Base-by-base conservation (phyloP, 2,329 filamentous ascomycete species). In the Stagonosporopsis chrysanthemi region DNA sequence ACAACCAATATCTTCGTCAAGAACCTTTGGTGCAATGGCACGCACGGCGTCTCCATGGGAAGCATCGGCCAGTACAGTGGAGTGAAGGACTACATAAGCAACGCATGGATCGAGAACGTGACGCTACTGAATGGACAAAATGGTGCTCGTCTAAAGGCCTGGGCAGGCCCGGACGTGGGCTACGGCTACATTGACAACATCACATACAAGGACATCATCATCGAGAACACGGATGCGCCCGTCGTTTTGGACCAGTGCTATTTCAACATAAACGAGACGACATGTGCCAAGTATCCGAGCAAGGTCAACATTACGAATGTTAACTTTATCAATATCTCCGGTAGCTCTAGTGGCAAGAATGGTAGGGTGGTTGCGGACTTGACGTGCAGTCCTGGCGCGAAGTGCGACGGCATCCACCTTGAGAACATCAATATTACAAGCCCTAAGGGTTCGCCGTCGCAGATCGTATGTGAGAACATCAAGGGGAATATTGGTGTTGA, bases 211-310 rank as follows among this genome's bases (percentile, higher is more conserved):
- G 84, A 87, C 72, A 83, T 88, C 63, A 83, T 81, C 72, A 79
- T 85, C 38, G 83, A 83, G 19, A 84, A 85, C 60, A 86, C 84
- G 19, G 85, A 87, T 61, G 80, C 81, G 58, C 80, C 83, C 0
- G 78, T 86, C 22, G 83, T 86, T 33, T 75, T 88, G 7, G 85
- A 88, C 65, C 84, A 85, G 26, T 88, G 86, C 73, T 88, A 88
- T 72, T 87, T 87, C 71, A 82, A 87, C 59, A 77, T 85, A 60
- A 80, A 82, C 52, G 62, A 76, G 3, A 79, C 80, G 0, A 78
- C 79, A 2, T 88, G 85, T 64, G 79, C 81, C 2, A 56, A 77
- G 14, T 83, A 84, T 60, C 85, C 85, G 0, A 85, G 83, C 0
- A 76, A 78, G 7, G 84, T 87, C 62, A 83, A 87, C 64, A 81